Percentiles rank a stretch among this genome's conserved stretches.
Conservation (phyloP, 2,329 filamentous ascomycete genomes). For the Calonectria hongkongensis region DNA sequence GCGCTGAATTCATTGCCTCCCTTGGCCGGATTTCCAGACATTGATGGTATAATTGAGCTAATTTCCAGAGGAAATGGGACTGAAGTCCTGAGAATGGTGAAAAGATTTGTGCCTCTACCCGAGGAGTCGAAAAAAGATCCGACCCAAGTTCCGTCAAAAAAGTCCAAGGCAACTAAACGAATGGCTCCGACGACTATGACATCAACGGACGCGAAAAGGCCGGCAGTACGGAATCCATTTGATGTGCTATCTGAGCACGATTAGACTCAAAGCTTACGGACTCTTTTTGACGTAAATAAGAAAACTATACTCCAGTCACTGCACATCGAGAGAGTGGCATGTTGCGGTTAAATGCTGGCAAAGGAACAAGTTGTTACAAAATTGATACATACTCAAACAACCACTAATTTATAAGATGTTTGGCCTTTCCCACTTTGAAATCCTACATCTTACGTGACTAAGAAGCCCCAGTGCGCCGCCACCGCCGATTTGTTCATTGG, state of each 20-base stretch:
- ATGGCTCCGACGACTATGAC: constrained; percentile 13
- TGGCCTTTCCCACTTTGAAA: background rate
- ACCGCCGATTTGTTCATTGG: constrained; percentile 7
- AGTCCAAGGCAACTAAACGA: constrained; percentile 38
- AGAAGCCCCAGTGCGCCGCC: constrained; percentile 23
- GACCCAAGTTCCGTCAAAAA: constrained; percentile 34
- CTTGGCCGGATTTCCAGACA: constrained; percentile 52
- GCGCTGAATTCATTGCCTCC: constrained; percentile 53
- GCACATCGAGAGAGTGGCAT: background rate
- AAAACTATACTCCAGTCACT: background rate
- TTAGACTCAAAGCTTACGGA: constrained; percentile 14
- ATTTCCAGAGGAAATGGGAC: constrained; percentile 42
- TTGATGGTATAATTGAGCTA: constrained; percentile 44
- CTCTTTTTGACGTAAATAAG: background rate
- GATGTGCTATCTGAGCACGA: constrained; percentile 49
- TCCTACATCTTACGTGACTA: background rate
- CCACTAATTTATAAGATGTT: background rate
- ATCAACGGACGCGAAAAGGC: constrained; percentile 20
- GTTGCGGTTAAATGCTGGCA: background rate
- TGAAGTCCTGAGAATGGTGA: constrained; percentile 39
- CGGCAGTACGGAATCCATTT: constrained; percentile 49
- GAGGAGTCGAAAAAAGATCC: constrained; percentile 5
- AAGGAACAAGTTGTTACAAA: background rate
- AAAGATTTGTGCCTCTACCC: constrained; percentile 46
- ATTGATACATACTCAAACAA: constrained; percentile 29